phyloP scores from a whole-genome alignment of 192 early-diverging fungal genomes.

The Nowakowskiella sp. region DNA sequence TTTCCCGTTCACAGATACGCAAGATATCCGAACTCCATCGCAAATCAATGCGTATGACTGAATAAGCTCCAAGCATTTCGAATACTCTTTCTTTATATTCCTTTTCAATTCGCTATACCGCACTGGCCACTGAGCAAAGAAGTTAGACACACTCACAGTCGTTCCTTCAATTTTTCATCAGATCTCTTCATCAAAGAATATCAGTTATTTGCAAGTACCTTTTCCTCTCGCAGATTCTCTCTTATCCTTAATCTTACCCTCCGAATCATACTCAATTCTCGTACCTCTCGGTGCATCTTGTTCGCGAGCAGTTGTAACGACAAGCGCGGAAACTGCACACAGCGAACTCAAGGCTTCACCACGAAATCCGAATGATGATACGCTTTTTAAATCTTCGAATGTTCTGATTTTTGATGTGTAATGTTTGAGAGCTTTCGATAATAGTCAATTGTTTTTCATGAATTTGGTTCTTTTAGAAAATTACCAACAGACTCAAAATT shows the following conservation, averaged over 20 bases:
- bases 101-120: slow-evolving; percentile 75
- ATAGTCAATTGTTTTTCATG: background rate
- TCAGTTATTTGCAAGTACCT: slow-evolving; percentile 7
- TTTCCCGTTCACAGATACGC: slow-evolving; percentile 55
- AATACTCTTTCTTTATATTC: slow-evolving; percentile 72
- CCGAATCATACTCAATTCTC: slow-evolving; percentile 58
- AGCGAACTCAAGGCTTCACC: slow-evolving; percentile 91
- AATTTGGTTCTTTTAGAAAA: background rate
- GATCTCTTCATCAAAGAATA: slow-evolving; percentile 1
- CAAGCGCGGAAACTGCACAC: slow-evolving; percentile 61
- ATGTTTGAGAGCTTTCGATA: slow-evolving; percentile 64
- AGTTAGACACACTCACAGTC: slow-evolving; percentile 58
- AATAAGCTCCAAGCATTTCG: slow-evolving; percentile 64
- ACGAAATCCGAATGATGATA: slow-evolving; percentile 85
- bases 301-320: slow-evolving; percentile 45
- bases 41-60: slow-evolving; percentile 80
- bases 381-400: slow-evolving; percentile 70
- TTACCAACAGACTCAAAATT: slow-evolving; percentile 64
- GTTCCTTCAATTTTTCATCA: slow-evolving; percentile 51
- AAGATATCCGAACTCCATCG: slow-evolving; percentile 55
- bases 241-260: slow-evolving; percentile 47
- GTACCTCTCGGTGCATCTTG: slow-evolving; percentile 46
- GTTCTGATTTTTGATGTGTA: slow-evolving; percentile 75
- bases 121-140: slow-evolving; percentile 86
- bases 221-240: slow-evolving; percentile 44